Base-by-base conservation (phyloP, 2,329 filamentous ascomycete species). In the Colletotrichum tropicale region DNA sequence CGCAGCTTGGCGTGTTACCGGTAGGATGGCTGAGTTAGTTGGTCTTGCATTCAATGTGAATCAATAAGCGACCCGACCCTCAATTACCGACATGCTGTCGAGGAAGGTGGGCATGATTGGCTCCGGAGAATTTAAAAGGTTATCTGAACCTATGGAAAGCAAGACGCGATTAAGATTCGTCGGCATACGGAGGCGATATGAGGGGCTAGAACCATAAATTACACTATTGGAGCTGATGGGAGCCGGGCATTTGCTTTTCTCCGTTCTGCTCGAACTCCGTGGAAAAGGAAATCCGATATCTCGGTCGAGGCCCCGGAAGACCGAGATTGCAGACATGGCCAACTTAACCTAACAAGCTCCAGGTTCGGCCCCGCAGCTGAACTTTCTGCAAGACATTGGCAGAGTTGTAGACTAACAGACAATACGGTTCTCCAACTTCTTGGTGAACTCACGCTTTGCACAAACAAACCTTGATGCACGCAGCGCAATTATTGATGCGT, bases 11-110 rank as follows among this genome's bases (percentile, higher is more conserved):
- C 24, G n/a, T 28, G 0, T 18, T 7, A 28, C 55, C 15, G 24
- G 3, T 58, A 2, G 0, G 12, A 58, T 18, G 24, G 7, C 5
- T 28, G 0, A 10, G 1, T 26, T 6, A 5, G 13, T 28, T 58
- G 15, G 24, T 5, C 24, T 58, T 28, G 9, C 12, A 26, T 18
- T 34, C 32, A 34, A 34, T 15, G 1, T 58, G 7, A 18, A 28
- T 28, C 26, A 28, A 16, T 58, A 6, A 18, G 6, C 5, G 24
- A 26, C 13, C 55, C 24, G 3, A 3, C 6, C 4, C 6, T 58
- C 21, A 58, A 28, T 58, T 1, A 7, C 55, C 55, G 24, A 58
- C 0, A 9, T 58, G 8, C 24, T 28, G 4, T 58, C 55, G 13
- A 28, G 21, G 6, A 18, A 16, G 1, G 12, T 3, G 26, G 24